phyloP scores from a whole-genome alignment of 208 protist species.

The Trypanosoma avium region DNA sequence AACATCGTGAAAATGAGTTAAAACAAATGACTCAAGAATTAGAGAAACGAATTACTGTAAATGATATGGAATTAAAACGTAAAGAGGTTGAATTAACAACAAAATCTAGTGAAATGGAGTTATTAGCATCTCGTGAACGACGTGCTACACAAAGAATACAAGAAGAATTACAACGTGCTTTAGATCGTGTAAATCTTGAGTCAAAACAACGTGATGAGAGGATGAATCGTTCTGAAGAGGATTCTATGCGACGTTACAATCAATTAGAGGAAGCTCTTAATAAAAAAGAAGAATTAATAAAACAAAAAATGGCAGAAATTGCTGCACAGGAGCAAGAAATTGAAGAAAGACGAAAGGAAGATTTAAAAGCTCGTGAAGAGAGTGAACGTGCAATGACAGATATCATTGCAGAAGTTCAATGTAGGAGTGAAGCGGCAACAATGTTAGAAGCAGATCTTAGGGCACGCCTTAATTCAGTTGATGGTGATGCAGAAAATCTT shows the following conservation, averaged over 20 bases:
- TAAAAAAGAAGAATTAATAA: slow-evolving; percentile 34
- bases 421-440: slow-evolving; percentile 1
- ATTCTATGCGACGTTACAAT: slow-evolving; percentile 28
- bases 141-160: slow-evolving; percentile 36
- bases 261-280: slow-evolving; percentile 33
- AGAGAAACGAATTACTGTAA: background rate
- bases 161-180: slow-evolving; percentile 39
- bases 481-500: slow-evolving; percentile 8
- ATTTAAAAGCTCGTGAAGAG: background rate
- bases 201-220: slow-evolving; percentile 31
- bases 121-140: slow-evolving; percentile 33
- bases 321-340: slow-evolving; percentile 26
- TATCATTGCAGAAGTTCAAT: background rate
- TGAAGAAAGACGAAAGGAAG: background rate
- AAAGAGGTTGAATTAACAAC: slow-evolving; percentile 23
- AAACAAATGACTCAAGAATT: slow-evolving; percentile 5
- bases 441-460: slow-evolving; percentile 1
- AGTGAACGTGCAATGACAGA: background rate
- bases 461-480: background rate
- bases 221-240: slow-evolving; percentile 31
- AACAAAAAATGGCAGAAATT: slow-evolving; percentile 27
- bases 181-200: slow-evolving; percentile 32
- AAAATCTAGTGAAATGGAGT: slow-evolving; percentile 40
- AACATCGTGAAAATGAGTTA: slow-evolving; percentile 30
- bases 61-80: slow-evolving; percentile 4